Conservation (phyloP, 106 monocot genomes). For the Phalaenopsis equestris region DNA sequence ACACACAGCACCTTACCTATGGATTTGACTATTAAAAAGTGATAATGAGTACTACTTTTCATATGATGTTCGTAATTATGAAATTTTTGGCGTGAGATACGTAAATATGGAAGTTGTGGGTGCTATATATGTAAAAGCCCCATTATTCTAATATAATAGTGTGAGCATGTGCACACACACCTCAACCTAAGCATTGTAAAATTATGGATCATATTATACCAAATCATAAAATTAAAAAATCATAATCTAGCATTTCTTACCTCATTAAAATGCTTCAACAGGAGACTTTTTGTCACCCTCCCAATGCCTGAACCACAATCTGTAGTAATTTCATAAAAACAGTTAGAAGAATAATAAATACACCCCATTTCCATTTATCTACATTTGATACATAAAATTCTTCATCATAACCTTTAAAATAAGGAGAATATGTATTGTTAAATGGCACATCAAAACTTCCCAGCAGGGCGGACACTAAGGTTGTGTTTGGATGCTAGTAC, state of each 20-base stretch:
- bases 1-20: no score
- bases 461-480: background rate
- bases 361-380: background rate
- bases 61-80: no score
- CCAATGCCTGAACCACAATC: slow-evolving; percentile 99
- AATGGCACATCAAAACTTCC: background rate
- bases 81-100: no score
- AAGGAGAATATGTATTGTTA: background rate
- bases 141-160: no score
- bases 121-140: no score
- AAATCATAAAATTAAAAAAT: background rate
- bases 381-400: background rate
- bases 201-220: background rate
- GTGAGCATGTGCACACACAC: no score
- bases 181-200: background rate
- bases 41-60: no score
- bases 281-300: slow-evolving; percentile 89
- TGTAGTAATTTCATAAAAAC: slow-evolving; percentile 20
- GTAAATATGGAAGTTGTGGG: no score
- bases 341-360: background rate
- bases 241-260: slow-evolving; percentile 19
- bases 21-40: no score
- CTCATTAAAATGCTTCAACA: slow-evolving; percentile 81
- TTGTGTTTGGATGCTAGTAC: background rate
- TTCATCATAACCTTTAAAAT: background rate